Conservation (phyloP, 441 rosid species). For the Populus hybrid region DNA sequence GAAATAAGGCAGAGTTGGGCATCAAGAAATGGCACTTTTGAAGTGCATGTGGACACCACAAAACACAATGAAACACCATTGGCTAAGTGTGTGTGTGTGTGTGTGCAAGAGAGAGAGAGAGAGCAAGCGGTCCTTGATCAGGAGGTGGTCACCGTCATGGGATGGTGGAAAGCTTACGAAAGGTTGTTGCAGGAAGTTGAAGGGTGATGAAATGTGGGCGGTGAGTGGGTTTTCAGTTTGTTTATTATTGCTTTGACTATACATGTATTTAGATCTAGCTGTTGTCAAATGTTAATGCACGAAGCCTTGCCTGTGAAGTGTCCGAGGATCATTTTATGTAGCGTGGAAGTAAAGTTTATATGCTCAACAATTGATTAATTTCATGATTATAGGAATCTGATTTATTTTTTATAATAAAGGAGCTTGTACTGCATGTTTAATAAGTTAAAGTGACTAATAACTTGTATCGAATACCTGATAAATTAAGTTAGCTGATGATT, state of each 20-base stretch:
- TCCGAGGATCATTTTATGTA: no score
- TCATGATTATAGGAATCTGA: no score
- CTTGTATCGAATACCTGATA: no score
- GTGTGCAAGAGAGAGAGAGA: background rate
- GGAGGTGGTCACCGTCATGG: slow-evolving; percentile 31
- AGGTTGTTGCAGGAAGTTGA: slow-evolving; percentile 28
- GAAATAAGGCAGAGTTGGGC: slow-evolving; percentile 29
- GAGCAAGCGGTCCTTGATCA: slow-evolving; percentile 25
- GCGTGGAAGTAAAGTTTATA: no score
- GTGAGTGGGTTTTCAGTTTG: slow-evolving; percentile 9
- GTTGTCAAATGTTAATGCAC: no score
- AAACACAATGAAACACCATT: slow-evolving; percentile 3
- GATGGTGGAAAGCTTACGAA: slow-evolving; percentile 37
- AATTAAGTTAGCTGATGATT: no score
- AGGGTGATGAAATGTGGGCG: slow-evolving; percentile 33
- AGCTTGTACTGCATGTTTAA: no score
- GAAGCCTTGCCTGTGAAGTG: no score
- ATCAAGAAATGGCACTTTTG: slow-evolving; percentile 17
- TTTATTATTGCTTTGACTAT: background rate
- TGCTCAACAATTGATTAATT: no score
- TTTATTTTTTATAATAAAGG: no score
- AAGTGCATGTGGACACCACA: slow-evolving; percentile 32
- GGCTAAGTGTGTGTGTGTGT: background rate
- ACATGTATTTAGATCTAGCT: no score
- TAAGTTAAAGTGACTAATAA: no score